Conservation (phyloP, 2,329 filamentous ascomycete genomes). For the Endocalyx cinctus region DNA sequence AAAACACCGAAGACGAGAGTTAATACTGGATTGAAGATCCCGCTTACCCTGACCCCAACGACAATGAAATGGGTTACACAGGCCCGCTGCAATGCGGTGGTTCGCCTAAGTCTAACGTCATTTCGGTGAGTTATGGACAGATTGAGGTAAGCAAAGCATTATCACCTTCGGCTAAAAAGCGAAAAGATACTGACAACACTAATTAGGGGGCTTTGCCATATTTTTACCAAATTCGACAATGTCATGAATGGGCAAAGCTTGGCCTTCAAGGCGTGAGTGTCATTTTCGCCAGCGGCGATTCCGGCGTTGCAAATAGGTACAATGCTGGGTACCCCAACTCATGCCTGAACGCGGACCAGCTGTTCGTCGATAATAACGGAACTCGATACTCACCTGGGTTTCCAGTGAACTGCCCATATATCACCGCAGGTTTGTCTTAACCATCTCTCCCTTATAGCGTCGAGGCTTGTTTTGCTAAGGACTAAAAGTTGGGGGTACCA, state of each 20-base stretch:
- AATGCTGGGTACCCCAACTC: slow-evolving; percentile 16
- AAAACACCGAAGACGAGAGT: no score
- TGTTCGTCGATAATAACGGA: slow-evolving; percentile 14
- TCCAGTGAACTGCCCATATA: slow-evolving; percentile 17
- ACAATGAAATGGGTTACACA: slow-evolving; percentile 30
- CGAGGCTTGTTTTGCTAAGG: no score
- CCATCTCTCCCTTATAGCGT: background rate
- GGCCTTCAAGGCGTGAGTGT: slow-evolving; percentile 47
- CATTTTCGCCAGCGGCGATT: slow-evolving; percentile 15
- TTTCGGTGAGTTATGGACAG: slow-evolving; percentile 50
- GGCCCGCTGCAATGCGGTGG: slow-evolving; percentile 16
- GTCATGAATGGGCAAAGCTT: slow-evolving; percentile 53
- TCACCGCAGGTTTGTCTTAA: slow-evolving; percentile 11
- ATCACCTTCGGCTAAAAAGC: no score
- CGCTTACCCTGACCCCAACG: slow-evolving; percentile 26
- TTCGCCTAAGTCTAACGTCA: slow-evolving; percentile 42
- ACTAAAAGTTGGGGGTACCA: slow-evolving; percentile 14
- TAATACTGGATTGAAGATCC: no score
- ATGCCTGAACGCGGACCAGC: slow-evolving; percentile 12
- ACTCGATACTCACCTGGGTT: slow-evolving; percentile 14
- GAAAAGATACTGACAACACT: background rate
- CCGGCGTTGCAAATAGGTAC: slow-evolving; percentile 15
- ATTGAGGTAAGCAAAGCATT: slow-evolving; percentile 34
- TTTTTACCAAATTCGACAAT: slow-evolving; percentile 46
- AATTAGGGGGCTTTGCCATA: slow-evolving; percentile 11